Evolutionary conservation across 306 rosid genomes (phyloP), one percentile per base, ranked within the genome.

Genomic region (Quercus wislizeni): DNA sequence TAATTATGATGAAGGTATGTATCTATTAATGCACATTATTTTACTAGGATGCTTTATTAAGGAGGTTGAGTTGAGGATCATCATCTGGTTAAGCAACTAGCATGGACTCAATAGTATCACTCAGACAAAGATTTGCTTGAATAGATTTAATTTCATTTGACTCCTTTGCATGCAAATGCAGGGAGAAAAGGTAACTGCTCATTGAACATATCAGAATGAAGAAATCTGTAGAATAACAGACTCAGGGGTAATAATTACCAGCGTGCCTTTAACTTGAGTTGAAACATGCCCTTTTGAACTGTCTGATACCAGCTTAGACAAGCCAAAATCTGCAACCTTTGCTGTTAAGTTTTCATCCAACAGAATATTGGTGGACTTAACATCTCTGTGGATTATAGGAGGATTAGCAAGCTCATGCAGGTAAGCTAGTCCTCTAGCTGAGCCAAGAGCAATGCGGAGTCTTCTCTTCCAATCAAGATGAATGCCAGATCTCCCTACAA

Each of bases 291-390:
- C 93, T 86, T 91, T 93, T 27, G 62, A 91, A 79, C 89, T 79
- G 82, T 93, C 97, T 31, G 92, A 80, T 63, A 89, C 93, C 3
- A 92, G 87, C 87, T 93, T 95, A 43, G 97, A 95, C 85, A 95
- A 85, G 54, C 99, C 99, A 86, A 95, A 95, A 88, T 95, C 99
- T 46, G 99, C 96, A 86, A 95, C 99, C 79, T 92, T 95, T 49
- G 98, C 97, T 0, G 91, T 90, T 79, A 95, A 86, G 85, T 62
- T 83, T 75, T 90, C 99, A 79, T 95, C 99, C 46, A 95, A 78
- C 31, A 95, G 81, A 78, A 95, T 92, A 76, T 95, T 95, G 58
- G 91, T 77, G 3, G 98, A 89, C 84, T 95, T 95, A 58, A 95
- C 89, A 79, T 95, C 99, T 83, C 99, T 85, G 73, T 95, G 99